Percentiles rank a stretch among this genome's conserved stretches.
Evolutionary conservation across 306 rosid species (phyloP).

Genomic region (Morella rubra): DNA sequence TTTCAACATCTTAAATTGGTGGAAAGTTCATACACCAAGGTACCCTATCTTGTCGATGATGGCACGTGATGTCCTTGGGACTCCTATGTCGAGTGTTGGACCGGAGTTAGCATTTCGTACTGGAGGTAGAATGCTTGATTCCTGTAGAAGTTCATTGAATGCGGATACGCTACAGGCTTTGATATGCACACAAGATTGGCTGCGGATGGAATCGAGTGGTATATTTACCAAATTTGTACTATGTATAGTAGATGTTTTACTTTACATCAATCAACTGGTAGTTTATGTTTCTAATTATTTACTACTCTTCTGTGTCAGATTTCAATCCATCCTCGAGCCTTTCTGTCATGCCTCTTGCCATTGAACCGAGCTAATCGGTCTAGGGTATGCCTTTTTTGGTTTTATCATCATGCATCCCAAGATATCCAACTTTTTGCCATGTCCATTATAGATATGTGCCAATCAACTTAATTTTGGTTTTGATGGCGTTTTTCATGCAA

Average conservation of each 20-base stretch:
- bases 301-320: slow-evolving; percentile 46
- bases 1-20: slow-evolving; percentile 88
- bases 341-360: slow-evolving; percentile 50
- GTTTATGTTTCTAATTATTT: slow-evolving; percentile 19
- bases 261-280: slow-evolving; percentile 13
- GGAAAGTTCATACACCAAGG: slow-evolving; percentile 97
- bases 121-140: slow-evolving; percentile 71
- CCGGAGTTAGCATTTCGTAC: slow-evolving; percentile 66
- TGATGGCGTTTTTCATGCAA: slow-evolving; percentile 25
- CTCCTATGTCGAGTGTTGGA: slow-evolving; percentile 89
- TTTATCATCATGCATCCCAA: slow-evolving; percentile 12
- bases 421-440: not conserved
- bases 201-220: slow-evolving; percentile 70
- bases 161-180: slow-evolving; percentile 76
- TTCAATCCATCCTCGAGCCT: slow-evolving; percentile 48
- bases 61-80: slow-evolving; percentile 93
- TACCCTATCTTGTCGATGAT: slow-evolving; percentile 95
- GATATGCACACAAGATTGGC: slow-evolving; percentile 92
- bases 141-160: slow-evolving; percentile 53
- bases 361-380: slow-evolving; percentile 44
- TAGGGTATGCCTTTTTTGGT: slow-evolving; percentile 37
- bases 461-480: slow-evolving; percentile 8
- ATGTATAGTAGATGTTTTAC: not conserved
- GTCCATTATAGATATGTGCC: slow-evolving; percentile 7
- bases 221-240: slow-evolving; percentile 10